Conservation (phyloP, 2,329 filamentous ascomycete genomes). For the Fusarium keratoplasticum region DNA sequence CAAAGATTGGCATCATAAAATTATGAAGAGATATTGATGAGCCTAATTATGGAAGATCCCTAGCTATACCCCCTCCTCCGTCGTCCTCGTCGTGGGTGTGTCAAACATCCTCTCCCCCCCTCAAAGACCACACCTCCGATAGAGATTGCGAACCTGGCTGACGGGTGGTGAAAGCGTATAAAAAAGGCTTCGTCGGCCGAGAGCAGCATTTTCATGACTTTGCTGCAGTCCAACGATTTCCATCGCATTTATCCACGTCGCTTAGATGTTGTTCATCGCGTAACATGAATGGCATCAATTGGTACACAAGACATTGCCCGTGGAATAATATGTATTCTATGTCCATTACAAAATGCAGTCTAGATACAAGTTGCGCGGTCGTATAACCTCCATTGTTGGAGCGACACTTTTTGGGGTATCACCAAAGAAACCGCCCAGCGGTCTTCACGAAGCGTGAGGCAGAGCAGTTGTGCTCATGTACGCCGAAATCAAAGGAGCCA, state of each 20-base stretch:
- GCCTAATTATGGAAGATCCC: background rate
- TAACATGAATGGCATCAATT: background rate
- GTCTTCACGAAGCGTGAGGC: background rate
- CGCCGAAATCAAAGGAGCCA: background rate
- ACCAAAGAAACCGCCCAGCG: background rate
- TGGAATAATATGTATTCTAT: background rate
- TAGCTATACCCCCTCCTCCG: background rate
- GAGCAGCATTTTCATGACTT: background rate
- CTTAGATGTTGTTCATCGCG: background rate
- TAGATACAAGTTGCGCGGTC: background rate
- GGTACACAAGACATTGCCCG: background rate
- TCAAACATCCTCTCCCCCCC: background rate
- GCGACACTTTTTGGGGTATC: conserved; percentile 1
- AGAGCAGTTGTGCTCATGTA: background rate
- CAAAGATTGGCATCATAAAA: background rate
- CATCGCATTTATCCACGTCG: background rate
- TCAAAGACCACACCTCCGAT: background rate
- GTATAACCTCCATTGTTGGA: background rate
- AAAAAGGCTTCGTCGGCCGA: background rate
- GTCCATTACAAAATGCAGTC: background rate
- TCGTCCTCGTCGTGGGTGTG: background rate
- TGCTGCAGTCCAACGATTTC: background rate
- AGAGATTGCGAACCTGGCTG: background rate
- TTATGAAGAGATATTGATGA: background rate
- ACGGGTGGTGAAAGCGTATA: background rate